Evolutionary conservation across 148 eudicot species (phyloP), one percentile per base, ranked within the genome.

Genomic region (Vaccinium myrtillus): DNA sequence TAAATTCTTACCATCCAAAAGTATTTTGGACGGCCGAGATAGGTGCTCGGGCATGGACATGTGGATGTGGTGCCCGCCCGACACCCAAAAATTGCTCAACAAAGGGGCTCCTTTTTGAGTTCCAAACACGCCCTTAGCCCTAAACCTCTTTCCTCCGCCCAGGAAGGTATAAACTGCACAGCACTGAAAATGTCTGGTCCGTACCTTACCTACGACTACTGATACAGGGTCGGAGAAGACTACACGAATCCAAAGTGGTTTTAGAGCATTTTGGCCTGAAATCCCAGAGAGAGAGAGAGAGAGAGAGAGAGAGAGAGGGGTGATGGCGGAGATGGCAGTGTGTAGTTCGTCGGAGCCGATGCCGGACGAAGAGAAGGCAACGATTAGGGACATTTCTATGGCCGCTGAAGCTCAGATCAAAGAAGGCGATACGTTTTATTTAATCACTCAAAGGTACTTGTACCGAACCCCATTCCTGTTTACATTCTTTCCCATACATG

Each of bases 341-440:
- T 81, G 86, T 59, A 85, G 21, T 15, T 74, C 83, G 70, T 84
- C 85, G 86, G 87, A 86, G 84, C 78, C 86, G 80, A 77, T 95
- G 84, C 94, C 97, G 85, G 96, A 94, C 85, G 94, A 93, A 80
- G 98, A 96, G 90, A 91, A 92, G 87, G 87, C 89, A 56, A 90
- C 87, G 69, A 88, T 96, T 32, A 85, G 95, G 79, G 98, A 95
- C 88, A 91, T 96, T 81, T 87, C 98, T 0, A 85, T 89, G 83
- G 87, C 93, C 51, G 88, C 93, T 32, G 99, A 95, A 91, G 86
- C 96, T 83, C 94, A 87, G 9, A 89, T 94, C 82, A 93, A 89
- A 90, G 92, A 89, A 81, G 99, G 97, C 87, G 99, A 95, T 75
- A 90, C 90, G 43, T 95, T 93, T 87, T 96, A 90, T 85, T 87